Base-by-base conservation (phyloP, 1,284 basidiomycete genomes). In the Melampsora larici-populina region DNA sequence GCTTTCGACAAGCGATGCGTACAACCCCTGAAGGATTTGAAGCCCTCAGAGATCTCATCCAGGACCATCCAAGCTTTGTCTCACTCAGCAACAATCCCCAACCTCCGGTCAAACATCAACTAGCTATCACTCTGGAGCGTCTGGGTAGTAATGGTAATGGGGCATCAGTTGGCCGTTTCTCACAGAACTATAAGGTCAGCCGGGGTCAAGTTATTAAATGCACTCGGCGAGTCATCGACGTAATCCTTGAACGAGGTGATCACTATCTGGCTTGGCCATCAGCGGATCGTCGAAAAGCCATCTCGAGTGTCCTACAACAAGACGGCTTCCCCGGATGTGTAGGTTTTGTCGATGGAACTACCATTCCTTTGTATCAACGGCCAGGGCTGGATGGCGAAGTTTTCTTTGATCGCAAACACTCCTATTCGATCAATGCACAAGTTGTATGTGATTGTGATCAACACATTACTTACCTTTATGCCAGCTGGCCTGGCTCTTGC, bases 401-500 rank as follows among this genome's bases (percentile, higher is more conserved):
- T 21, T 18, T 55, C 70, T 2, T 40, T 71, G 9, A 62, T 63
- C 29, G 26, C 1, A 72, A 72, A 31, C 29, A 72, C 18, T 13
- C 21, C 3, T 72, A 72, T 40, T 64, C 70, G 40, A 24, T 72
- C 55, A 73, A 66, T 31, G 36, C n/a, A 31, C 60, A 73, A 33
- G 48, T 64, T 17, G 18, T 65, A 29, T n/a, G n/a, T n/a, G n/a
- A n/a, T 71, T 40, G 31, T 31, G 70, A 73, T 48, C 58, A 49
- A 40, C 31, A 8, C 18, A 64, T 73, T 24, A 73, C 62, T 24
- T 21, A 31, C n/a, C n/a, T n/a, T n/a, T n/a, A n/a, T n/a, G n/a
- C n/a, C n/a, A n/a, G n/a, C n/a, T n/a, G n/a, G n/a, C 71, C 71
- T 6, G 63, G 63, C 11, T 74, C 63, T n/a, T 74, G 63, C 49